Evolutionary conservation across 2,329 filamentous ascomycete species (phyloP).

Genomic region (Arthrobotrys iridis): DNA sequence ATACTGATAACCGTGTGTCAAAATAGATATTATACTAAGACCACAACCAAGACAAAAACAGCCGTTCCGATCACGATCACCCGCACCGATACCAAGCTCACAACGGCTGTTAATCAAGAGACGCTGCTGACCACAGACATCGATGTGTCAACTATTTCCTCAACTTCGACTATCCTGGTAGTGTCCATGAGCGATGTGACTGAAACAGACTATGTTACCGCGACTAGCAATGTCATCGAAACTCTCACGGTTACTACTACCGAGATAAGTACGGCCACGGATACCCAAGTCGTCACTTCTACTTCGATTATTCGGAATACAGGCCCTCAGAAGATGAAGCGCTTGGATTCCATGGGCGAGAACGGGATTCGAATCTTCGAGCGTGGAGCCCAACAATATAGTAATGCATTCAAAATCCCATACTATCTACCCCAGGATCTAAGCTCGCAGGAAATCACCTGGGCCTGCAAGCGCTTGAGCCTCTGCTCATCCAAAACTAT

Average conservation of each 20-base stretch:
- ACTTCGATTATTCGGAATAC: not conserved
- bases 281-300: not conserved
- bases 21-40: not conserved
- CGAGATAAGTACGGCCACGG: not conserved
- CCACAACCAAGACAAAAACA: not conserved
- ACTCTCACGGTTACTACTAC: not conserved
- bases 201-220: not conserved
- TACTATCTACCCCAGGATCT: slow-evolving; percentile 15
- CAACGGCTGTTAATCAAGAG: not conserved
- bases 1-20: not conserved
- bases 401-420: slow-evolving; percentile 9
- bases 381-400: not conserved
- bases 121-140: not conserved
- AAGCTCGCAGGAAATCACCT: not conserved
- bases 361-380: not conserved
- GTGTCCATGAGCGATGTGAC: slow-evolving; percentile 6
- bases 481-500: not conserved
- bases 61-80: not conserved
- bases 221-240: not conserved
- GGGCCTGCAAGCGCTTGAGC: slow-evolving; percentile 2
- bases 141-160: not conserved
- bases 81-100: not conserved
- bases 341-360: not conserved
- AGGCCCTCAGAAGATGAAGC: not conserved
- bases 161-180: not conserved